Evolutionary conservation across 1,284 basidiomycete species (phyloP), one percentile per base, ranked within the genome.

Genomic region (Lentinula novae-zelandiae): DNA sequence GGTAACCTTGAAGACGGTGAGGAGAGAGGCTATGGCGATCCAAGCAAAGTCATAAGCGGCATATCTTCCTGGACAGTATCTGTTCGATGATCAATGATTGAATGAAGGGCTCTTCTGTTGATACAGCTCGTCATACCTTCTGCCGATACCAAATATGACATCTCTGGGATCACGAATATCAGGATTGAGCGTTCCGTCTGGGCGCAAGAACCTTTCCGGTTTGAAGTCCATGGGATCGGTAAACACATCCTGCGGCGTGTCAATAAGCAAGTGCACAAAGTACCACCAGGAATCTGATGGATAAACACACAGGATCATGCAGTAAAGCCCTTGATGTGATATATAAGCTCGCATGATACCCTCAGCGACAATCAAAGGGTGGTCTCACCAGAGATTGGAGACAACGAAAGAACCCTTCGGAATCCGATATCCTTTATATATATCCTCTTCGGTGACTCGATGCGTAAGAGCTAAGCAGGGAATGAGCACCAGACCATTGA

Each of bases 1-100:
- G 34, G 22, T 34, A 20, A 67, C 61, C 6, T 50, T 57, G 54
- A 61, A 65, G 0, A 63, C 62, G 5, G 62, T 34, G 8, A 67
- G 50, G 20, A 67, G 59, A 15, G 65, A 65, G 1, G 65, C 65
- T 6, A 67, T 65, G 12, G 65, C 61, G 9, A 67, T 64, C 62
- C 62, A 65, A 1, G 65, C 60, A 17, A 64, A 67, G 20, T 59
- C 51, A 27, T 65, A 61, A 0, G 64, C 65, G 53, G 65, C 61
- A 33, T 63, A 62, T 20, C 60, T 63, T 15, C 62, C 65, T 8
- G 65, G 63, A 20, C 65, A 67, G 3, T 62, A 60, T 5, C 65
- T 66, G 27, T 33, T 27, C 8, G 9, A 31, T 4, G 9, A 34
- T 34, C 6, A 8, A n/a, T 31, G 15, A n/a, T 9, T 34, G 0